These are phyloP conservation scores for Fallopia convolvulus DNA, from an alignment of 148 eudicot genomes.

Conservation along the genomic window DNA sequence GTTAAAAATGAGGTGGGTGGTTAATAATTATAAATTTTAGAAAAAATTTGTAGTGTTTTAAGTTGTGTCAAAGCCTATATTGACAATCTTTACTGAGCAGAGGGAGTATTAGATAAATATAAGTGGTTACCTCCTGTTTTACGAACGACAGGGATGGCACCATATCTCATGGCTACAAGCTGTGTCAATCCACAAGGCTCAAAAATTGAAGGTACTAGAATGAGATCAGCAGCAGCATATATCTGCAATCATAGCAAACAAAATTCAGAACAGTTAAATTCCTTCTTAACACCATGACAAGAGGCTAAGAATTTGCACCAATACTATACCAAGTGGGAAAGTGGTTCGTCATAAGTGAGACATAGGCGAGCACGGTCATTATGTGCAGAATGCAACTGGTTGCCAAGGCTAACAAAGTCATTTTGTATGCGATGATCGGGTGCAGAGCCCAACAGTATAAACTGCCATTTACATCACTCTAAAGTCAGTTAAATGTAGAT, in stretches of 20 bases:
- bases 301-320: background rate
- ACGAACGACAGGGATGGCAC: conserved; percentile 89
- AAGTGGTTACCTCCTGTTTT: conserved; percentile 79
- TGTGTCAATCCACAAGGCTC: conserved; percentile 99
- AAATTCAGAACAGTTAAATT: background rate
- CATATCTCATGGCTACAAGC: conserved; percentile 97
- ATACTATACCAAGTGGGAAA: conserved; percentile 81
- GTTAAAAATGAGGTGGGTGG: too few relatives aligned
- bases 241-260: conserved; percentile 37
- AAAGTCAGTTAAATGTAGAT: background rate
- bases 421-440: conserved; percentile 88
- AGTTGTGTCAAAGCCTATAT: too few relatives aligned
- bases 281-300: background rate
- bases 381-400: conserved; percentile 72
- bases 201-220: conserved; percentile 90
- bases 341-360: conserved; percentile 94
- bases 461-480: conserved; percentile 31
- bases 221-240: conserved; percentile 95
- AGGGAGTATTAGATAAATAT: background rate
- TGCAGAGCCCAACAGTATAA: conserved; percentile 85
- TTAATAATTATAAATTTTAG: background rate
- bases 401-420: conserved; percentile 78
- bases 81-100: too few relatives aligned
- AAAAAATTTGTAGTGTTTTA: background rate
- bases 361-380: conserved; percentile 81